Base-by-base conservation (phyloP, 106 monocot species). In the Ottelia alismoides region DNA sequence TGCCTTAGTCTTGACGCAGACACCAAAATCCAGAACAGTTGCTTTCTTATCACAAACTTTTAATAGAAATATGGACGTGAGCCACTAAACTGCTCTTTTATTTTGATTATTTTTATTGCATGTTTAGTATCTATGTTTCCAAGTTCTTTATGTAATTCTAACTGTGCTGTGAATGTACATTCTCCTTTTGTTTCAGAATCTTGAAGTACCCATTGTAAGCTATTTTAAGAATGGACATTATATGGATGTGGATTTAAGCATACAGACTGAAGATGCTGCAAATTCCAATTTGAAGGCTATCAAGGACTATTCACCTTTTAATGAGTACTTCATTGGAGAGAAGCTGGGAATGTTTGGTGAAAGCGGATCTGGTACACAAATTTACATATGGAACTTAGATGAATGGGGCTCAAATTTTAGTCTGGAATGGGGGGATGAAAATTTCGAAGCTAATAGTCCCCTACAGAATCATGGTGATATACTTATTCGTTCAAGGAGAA, bases 341-440 rank as follows among this genome's bases (percentile, higher is more conserved):
- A 77, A 72, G 55, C 40, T 83, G 14, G 74, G 74, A 16, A n/a
- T 55, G 19, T 89, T 84, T 64, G 80, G 89, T 29, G 68, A 64
- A 44, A 20, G 20, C 16, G 76, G 76, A 45, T 80, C 76, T n/a
- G 89, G 89, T 28, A 84, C 89, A 21, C 89, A 89, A 52, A 84
- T 89, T 20, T 89, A 74, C 45, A 77, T 89, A 51, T 89, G 89
- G 89, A 89, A 89, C 58, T 70, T 89, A 30, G 89, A 89, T 45
- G 55, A 74, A 49, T 89, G 89, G 89, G 74, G 89, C 29, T 65
- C 76, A 20, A 54, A 74, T 50, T 83, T 74, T 52, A 66, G 56
- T 58, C 61, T 89, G 65, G 80, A 77, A 19, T 89, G 89, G 83
- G 52, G 49, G 32, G 21, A 22, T 45, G 61, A 11, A 57, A 61